Percentiles rank a stretch among this genome's conserved stretches.
Conservation (phyloP, 805 yeast genomes). For the Dipodascus albidus region DNA sequence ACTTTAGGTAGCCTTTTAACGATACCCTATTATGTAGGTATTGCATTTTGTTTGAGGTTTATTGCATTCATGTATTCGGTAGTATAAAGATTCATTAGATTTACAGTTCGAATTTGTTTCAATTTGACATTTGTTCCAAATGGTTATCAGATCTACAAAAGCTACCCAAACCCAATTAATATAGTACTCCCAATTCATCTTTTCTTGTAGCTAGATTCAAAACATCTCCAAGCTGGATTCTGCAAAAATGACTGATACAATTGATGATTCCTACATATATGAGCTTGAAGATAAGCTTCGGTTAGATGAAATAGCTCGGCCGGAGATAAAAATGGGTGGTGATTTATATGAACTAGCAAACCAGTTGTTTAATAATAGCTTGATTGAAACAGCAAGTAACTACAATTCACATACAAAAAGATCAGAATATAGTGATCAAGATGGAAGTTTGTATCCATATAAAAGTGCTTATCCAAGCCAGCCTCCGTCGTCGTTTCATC, state of each 20-base stretch:
- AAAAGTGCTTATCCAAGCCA: background rate
- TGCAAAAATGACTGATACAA: background rate
- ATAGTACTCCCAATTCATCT: background rate
- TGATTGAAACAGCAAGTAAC: background rate
- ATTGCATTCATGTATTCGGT: background rate
- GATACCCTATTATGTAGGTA: too few relatives aligned
- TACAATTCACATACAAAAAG: background rate
- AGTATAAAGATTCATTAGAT: too few relatives aligned
- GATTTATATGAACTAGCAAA: background rate
- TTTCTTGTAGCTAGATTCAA: too few relatives aligned
- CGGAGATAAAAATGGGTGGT: background rate
- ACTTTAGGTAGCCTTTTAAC: background rate
- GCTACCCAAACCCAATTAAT: background rate
- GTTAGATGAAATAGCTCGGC: background rate
- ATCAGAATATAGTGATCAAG: background rate
- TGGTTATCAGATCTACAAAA: too few relatives aligned
- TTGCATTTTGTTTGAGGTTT: background rate
- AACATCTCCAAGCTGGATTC: too few relatives aligned
- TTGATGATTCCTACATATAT: background rate
- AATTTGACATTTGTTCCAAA: too few relatives aligned
- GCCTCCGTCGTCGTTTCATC: background rate
- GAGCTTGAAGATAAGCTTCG: background rate
- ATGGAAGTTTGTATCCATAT: too few relatives aligned
- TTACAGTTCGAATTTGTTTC: too few relatives aligned
- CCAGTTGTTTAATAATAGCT: background rate